Evolutionary conservation across 2,329 filamentous ascomycete species (phyloP).

Genomic region (Ceratocystis lukuohia): DNA sequence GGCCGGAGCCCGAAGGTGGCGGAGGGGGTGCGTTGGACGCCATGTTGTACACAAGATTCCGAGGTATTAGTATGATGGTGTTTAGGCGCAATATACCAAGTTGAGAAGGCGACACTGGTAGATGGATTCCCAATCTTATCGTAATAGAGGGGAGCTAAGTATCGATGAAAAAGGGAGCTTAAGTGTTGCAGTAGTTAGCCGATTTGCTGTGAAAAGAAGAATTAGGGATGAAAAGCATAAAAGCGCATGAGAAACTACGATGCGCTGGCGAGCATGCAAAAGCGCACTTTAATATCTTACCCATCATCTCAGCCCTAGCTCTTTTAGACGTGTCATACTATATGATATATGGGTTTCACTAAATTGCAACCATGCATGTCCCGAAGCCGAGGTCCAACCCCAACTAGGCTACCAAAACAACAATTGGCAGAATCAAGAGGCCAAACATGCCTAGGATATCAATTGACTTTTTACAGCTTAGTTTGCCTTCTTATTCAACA

Average conservation of each 20-base stretch:
- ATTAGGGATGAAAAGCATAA: neutral
- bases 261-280: neutral
- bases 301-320: neutral
- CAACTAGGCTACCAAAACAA: neutral
- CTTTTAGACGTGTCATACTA: neutral
- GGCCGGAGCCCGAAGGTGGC: neutral
- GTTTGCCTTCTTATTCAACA: no score
- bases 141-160: neutral
- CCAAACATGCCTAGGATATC: neutral
- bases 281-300: neutral
- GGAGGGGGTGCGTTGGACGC: slow-evolving; percentile 10
- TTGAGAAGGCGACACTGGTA: neutral
- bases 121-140: neutral
- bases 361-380: neutral
- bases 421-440: neutral
- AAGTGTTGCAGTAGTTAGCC: neutral
- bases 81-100: neutral
- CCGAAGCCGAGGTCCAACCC: neutral
- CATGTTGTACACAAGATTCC: neutral
- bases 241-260: neutral
- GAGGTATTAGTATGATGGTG: neutral
- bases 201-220: neutral
- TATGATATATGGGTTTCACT: neutral
- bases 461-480: no score
- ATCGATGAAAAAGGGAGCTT: neutral